These are phyloP conservation scores for Diplocarpon mali DNA, from an alignment of 2,329 filamentous ascomycete species.

Conservation along the genomic window DNA sequence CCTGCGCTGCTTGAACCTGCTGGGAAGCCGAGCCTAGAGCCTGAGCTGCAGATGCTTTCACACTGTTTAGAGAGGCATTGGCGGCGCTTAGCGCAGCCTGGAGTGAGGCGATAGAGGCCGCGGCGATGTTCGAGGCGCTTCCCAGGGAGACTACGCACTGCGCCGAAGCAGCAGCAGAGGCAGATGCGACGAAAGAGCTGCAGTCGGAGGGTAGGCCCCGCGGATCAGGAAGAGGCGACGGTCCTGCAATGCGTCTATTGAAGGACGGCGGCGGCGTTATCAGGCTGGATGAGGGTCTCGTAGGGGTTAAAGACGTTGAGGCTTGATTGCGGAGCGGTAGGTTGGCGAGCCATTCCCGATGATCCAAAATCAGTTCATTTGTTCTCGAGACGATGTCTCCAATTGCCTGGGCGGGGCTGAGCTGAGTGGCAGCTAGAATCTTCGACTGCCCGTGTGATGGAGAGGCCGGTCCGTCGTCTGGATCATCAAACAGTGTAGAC, in stretches of 20 bases:
- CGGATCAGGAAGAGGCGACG: background rate
- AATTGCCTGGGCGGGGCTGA: conserved; percentile 6
- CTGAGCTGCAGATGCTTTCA: background rate
- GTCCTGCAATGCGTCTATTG: background rate
- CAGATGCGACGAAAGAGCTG: background rate
- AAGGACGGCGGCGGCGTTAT: conserved; percentile 1
- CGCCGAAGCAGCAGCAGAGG: background rate
- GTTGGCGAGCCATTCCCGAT: conserved; percentile 15
- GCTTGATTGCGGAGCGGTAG: conserved; percentile 2
- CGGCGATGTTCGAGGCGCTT: background rate
- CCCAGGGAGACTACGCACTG: background rate
- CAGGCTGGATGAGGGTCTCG: background rate
- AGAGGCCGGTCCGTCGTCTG: conserved; percentile 3
- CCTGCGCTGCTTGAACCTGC: background rate
- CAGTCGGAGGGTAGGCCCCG: background rate
- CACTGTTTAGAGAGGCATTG: conserved; percentile 1
- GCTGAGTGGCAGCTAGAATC: conserved; percentile 5
- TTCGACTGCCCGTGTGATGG: conserved; percentile 1
- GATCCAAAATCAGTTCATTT: conserved; percentile 9
- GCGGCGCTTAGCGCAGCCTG: conserved; percentile 3
- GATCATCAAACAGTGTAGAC: background rate
- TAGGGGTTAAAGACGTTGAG: background rate
- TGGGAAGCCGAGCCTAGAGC: conserved; percentile 2
- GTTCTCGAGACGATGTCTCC: conserved; percentile 11
- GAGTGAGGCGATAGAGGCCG: conserved; percentile 1